Evolutionary conservation across 1,284 basidiomycete genomes (phyloP).

Genomic region (Ustilago crameri): DNA sequence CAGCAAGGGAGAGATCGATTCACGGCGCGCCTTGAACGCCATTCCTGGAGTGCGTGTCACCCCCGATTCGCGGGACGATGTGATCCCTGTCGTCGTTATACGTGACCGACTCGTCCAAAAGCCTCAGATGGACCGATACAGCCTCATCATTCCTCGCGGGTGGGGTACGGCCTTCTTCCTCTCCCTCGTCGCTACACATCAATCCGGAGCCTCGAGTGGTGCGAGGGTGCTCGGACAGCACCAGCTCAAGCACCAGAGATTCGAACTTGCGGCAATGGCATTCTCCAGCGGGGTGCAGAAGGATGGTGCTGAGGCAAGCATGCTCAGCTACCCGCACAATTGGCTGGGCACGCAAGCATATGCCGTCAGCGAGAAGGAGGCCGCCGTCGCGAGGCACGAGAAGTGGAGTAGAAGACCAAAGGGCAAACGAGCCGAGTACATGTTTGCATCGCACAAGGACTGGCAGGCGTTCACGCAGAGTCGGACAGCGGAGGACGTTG

Average conservation of each 20-base stretch:
- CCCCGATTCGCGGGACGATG: constrained; percentile 53
- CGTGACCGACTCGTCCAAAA: constrained; percentile 21
- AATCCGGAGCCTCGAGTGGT: constrained; percentile 44
- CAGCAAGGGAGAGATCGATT: constrained; percentile 63
- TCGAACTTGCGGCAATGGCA: constrained; percentile 38
- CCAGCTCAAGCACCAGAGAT: constrained; percentile 52
- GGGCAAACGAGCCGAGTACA: constrained; percentile 57
- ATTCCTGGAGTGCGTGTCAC: constrained; percentile 41
- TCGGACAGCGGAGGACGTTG: constrained; percentile 13
- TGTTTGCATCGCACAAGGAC: constrained; percentile 38
- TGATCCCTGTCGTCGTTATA: constrained; percentile 53
- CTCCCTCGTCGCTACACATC: constrained; percentile 55
- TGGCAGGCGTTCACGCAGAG: constrained; percentile 27
- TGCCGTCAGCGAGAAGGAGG: constrained; percentile 27
- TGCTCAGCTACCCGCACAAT: constrained; percentile 51
- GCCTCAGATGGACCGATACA: constrained; percentile 43
- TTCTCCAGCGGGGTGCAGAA: constrained; percentile 6
- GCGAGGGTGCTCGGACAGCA: constrained; percentile 57
- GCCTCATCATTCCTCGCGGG: constrained; percentile 62
- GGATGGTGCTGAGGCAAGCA: constrained; percentile 4
- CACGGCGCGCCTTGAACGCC: constrained; percentile 44
- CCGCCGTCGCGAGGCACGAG: constrained; percentile 12
- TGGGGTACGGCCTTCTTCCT: constrained; percentile 64
- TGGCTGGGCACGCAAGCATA: constrained; percentile 52
- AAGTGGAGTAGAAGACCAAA: constrained; percentile 57